Evolutionary conservation across 208 protist species (phyloP).

Genomic region (Acanthamoeba healyi): DNA sequence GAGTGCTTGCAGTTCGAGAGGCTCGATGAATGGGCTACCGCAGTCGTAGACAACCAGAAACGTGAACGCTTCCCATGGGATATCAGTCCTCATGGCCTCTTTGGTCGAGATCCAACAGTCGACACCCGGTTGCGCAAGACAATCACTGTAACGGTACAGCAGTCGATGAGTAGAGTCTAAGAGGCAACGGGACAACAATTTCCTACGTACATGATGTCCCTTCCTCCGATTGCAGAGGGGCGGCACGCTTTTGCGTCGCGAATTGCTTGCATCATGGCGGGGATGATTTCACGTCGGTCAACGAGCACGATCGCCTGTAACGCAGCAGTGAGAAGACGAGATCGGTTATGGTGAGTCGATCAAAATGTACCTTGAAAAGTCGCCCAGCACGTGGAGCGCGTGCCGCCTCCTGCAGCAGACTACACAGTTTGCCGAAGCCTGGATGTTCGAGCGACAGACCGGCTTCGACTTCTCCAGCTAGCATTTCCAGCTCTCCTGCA

Average conservation of each 20-base stretch:
- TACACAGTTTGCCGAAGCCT: background rate
- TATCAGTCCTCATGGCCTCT: background rate
- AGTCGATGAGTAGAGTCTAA: too few relatives aligned
- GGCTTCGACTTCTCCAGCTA: constrained; percentile 38
- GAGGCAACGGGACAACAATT: background rate
- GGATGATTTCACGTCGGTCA: background rate
- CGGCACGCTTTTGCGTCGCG: background rate
- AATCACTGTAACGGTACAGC: background rate
- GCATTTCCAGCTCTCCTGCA: constrained; percentile 8
- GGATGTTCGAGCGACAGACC: constrained; percentile 21
- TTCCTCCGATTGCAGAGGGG: background rate
- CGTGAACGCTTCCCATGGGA: constrained; percentile 53
- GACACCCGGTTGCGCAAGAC: background rate
- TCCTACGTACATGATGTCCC: background rate
- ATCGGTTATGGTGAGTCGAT: background rate
- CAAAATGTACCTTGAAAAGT: constrained; percentile 16
- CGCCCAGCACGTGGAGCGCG: background rate
- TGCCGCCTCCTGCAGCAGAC: background rate
- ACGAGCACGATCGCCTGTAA: constrained; percentile 15
- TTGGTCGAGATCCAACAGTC: constrained; percentile 25
- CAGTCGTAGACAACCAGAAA: background rate
- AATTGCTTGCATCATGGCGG: background rate
- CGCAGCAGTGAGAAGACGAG: background rate
- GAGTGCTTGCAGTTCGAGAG: constrained; percentile 1
- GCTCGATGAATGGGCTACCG: background rate